These are phyloP conservation scores for Candida tropicalis DNA, from an alignment of 1,139 yeast genomes.

Conservation along the genomic window DNA sequence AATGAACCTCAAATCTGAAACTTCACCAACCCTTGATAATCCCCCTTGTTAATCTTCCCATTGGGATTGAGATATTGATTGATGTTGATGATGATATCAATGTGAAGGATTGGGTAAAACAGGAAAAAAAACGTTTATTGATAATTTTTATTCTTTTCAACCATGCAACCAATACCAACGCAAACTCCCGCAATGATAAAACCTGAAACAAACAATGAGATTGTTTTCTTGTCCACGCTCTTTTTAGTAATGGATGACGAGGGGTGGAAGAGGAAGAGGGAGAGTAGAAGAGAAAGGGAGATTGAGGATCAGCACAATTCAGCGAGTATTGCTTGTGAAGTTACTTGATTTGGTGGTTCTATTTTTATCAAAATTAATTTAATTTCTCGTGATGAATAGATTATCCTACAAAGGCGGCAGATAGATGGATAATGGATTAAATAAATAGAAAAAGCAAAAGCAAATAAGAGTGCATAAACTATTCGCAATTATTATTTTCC, in stretches of 20 bases:
- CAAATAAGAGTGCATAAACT: neutral
- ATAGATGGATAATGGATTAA: neutral
- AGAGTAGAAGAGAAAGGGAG: no score
- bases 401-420: neutral
- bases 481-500: neutral
- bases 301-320: neutral
- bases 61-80: neutral
- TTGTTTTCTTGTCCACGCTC: no score
- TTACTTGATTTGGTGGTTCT: neutral
- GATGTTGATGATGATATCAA: neutral
- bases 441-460: neutral
- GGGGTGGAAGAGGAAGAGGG: no score
- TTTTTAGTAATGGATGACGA: no score
- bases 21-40: neutral
- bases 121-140: no score
- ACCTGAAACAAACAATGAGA: neutral
- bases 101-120: neutral
- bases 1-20: neutral
- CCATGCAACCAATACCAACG: no score
- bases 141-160: no score
- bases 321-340: no score
- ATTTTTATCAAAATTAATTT: neutral
- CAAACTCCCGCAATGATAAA: no score
- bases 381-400: neutral
- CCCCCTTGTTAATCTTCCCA: constrained; percentile 1